Percentiles rank a stretch among this genome's conserved stretches.
These are phyloP conservation scores for Cyclotella distinguenda DNA, from an alignment of 108 stramenopile species.

Conservation along the genomic window DNA sequence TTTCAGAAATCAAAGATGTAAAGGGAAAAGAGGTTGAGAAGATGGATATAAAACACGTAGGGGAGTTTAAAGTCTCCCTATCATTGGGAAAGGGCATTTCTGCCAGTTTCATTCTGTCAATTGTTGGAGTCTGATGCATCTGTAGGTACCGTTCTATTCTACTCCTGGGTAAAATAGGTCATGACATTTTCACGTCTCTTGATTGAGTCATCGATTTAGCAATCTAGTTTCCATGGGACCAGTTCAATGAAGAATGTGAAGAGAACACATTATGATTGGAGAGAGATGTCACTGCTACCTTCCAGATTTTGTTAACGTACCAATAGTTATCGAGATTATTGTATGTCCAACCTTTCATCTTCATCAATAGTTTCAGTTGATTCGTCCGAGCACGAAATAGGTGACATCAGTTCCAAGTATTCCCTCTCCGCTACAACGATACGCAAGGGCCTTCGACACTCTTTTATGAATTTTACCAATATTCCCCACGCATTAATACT, in stretches of 20 bases:
- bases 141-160: neutral
- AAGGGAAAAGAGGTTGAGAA: slow-evolving; percentile 50
- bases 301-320: neutral
- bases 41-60: slow-evolving; percentile 71
- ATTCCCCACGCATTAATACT: slow-evolving; percentile 21
- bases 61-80: slow-evolving; percentile 54
- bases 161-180: neutral
- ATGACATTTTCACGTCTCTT: neutral
- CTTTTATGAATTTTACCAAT: slow-evolving; percentile 24
- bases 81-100: slow-evolving; percentile 53
- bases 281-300: too few relatives aligned
- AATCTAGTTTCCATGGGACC: too few relatives aligned
- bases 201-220: neutral
- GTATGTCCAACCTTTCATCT: neutral
- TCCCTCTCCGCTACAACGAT: slow-evolving; percentile 18
- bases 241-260: too few relatives aligned
- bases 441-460: slow-evolving; percentile 27
- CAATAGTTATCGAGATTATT: neutral
- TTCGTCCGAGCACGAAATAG: neutral
- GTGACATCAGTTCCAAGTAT: neutral
- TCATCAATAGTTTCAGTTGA: neutral
- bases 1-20: slow-evolving; percentile 45
- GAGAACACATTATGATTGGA: too few relatives aligned
- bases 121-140: slow-evolving; percentile 35
- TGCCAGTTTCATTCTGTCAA: slow-evolving; percentile 47